Evolutionary conservation across 805 yeast genomes (phyloP).

Genomic region (Torulaspora delbrueckii): DNA sequence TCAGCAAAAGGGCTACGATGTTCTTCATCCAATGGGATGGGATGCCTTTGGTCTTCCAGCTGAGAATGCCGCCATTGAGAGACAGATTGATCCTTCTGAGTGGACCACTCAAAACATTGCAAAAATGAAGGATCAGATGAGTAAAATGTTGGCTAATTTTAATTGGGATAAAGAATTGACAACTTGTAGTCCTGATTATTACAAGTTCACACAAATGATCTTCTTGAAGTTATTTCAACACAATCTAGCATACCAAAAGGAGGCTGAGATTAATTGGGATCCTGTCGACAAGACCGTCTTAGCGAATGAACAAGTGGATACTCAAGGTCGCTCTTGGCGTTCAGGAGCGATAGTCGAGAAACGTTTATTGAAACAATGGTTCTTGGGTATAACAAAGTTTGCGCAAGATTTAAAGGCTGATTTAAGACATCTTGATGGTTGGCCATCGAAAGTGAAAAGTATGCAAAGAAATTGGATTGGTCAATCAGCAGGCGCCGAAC

Average conservation of each 20-base stretch:
- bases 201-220: constrained; percentile 87
- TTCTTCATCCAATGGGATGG: constrained; percentile 98
- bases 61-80: constrained; percentile 93
- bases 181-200: constrained; percentile 83
- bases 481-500: constrained; percentile 71
- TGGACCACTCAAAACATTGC: constrained; percentile 84
- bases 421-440: constrained; percentile 52
- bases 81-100: constrained; percentile 66
- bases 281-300: constrained; percentile 92
- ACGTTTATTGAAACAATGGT: constrained; percentile 82
- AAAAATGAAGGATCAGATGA: constrained; percentile 82
- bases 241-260: constrained; percentile 79
- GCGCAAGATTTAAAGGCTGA: constrained; percentile 67
- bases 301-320: constrained; percentile 95
- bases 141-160: constrained; percentile 71
- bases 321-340: constrained; percentile 90
- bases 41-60: constrained; percentile 99
- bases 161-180: constrained; percentile 91
- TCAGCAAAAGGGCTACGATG: constrained; percentile 68
- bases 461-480: constrained; percentile 98
- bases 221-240: constrained; percentile 67
- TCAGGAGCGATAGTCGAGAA: constrained; percentile 94
- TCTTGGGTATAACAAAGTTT: constrained; percentile 79
- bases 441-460: constrained; percentile 86
- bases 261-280: constrained; percentile 95